A percentile compares a stretch with the other conserved stretches of the same genome.
phyloP scores from a whole-genome alignment of 2,329 filamentous ascomycete genomes.

The Volutella citrinella region DNA sequence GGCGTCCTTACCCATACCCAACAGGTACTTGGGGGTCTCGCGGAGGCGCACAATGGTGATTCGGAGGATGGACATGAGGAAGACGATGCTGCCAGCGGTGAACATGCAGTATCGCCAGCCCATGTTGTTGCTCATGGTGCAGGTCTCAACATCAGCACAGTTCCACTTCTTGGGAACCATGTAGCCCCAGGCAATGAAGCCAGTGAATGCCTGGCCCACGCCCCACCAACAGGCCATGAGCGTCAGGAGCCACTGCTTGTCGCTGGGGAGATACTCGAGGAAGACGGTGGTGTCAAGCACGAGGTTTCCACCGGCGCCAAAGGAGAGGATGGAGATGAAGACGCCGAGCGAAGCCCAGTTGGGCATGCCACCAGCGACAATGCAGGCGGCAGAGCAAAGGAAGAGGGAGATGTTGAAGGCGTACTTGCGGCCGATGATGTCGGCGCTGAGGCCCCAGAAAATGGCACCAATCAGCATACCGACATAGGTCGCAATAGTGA shows the following conservation, averaged over 20 bases:
- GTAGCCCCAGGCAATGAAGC: slow-evolving; percentile 44
- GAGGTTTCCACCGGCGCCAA: slow-evolving; percentile 55
- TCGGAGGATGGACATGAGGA: slow-evolving; percentile 43
- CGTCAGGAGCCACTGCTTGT: slow-evolving; percentile 46
- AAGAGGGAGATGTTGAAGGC: slow-evolving; percentile 68
- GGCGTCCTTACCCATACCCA: slow-evolving; percentile 44
- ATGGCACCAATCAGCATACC: slow-evolving; percentile 55
- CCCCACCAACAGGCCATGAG: slow-evolving; percentile 49
- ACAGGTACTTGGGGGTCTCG: slow-evolving; percentile 48
- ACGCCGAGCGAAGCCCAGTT: slow-evolving; percentile 63
- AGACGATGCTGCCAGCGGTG: slow-evolving; percentile 42
- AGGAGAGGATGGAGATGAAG: slow-evolving; percentile 61
- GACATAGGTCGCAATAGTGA: slow-evolving; percentile 61
- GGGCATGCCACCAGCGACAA: slow-evolving; percentile 64
- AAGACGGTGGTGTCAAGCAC: slow-evolving; percentile 51
- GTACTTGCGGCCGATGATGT: slow-evolving; percentile 64
- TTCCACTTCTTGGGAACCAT: slow-evolving; percentile 47
- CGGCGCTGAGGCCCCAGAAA: slow-evolving; percentile 67
- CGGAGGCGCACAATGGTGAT: slow-evolving; percentile 43
- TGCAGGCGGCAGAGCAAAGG: slow-evolving; percentile 53
- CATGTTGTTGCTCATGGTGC: slow-evolving; percentile 42
- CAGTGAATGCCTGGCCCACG: slow-evolving; percentile 46
- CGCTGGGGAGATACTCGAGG: slow-evolving; percentile 47
- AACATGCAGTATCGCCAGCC: slow-evolving; percentile 48
- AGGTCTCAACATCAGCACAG: slow-evolving; percentile 42